Evolutionary conservation across 345 rosid genomes (phyloP).

Genomic region (Hibiscus syriacus): DNA sequence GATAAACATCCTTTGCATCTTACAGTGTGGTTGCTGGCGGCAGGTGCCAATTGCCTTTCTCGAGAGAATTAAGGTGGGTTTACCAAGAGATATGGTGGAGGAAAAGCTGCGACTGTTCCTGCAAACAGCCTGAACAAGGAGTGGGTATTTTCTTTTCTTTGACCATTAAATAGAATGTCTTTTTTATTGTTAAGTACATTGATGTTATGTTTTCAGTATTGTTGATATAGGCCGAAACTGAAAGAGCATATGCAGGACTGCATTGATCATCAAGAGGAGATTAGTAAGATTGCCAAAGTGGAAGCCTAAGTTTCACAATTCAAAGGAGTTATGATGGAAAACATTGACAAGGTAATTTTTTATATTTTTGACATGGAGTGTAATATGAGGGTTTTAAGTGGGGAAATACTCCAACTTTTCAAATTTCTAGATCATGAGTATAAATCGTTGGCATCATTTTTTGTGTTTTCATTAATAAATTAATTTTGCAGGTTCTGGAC

Average conservation of each 20-base stretch:
- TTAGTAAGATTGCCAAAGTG: conserved; percentile 49
- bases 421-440: neutral
- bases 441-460: neutral
- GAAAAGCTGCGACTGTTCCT: conserved; percentile 39
- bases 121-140: conserved; percentile 36
- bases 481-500: conserved; percentile 48
- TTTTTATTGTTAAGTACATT: neutral
- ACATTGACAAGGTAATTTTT: conserved; percentile 42
- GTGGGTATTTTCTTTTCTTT: conserved; percentile 18
- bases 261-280: conserved; percentile 56
- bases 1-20: conserved; percentile 24
- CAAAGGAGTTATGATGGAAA: conserved; percentile 53
- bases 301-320: conserved; percentile 55
- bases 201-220: neutral
- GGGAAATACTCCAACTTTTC: neutral
- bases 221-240: conserved; percentile 34
- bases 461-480: neutral
- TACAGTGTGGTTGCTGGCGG: conserved; percentile 45
- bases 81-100: conserved; percentile 34
- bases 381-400: conserved; percentile 2
- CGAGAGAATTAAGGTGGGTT: conserved; percentile 40
- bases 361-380: neutral
- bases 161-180: neutral
- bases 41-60: conserved; percentile 43
- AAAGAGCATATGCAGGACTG: conserved; percentile 66